Evolutionary conservation across 75 land plant genomes (phyloP).

Genomic region (Picea sitchensis): DNA sequence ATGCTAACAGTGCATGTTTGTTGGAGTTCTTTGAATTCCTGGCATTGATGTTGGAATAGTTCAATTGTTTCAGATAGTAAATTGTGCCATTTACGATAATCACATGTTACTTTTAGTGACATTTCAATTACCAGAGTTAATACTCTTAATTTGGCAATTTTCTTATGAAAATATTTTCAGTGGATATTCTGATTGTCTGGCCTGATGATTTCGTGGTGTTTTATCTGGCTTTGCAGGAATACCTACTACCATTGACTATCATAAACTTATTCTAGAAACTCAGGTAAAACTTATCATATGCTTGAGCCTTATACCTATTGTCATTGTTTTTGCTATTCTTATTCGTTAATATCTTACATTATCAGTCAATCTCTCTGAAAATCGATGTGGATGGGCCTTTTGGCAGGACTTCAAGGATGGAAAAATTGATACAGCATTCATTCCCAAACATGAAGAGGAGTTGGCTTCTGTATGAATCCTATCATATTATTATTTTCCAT

Average conservation of each 20-base stretch:
- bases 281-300: conserved; percentile 30
- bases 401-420: conserved; percentile 94
- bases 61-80: background rate
- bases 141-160: background rate
- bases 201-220: background rate
- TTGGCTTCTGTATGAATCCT: conserved; percentile 59
- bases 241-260: conserved; percentile 94
- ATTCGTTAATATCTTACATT: background rate
- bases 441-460: conserved; percentile 91
- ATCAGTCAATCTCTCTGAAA: background rate
- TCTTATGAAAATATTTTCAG: background rate
- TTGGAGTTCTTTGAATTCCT: background rate
- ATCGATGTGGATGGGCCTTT: background rate
- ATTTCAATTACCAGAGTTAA: background rate
- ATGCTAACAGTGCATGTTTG: background rate
- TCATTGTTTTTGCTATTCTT: background rate
- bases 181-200: background rate
- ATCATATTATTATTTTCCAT: background rate
- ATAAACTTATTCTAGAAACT: conserved; percentile 86
- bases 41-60: background rate
- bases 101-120: too few species aligned
- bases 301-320: background rate
- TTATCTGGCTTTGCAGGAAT: conserved; percentile 45
- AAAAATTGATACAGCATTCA: conserved; percentile 95
- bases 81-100: background rate